These are phyloP conservation scores for Aspergillus arachidicola DNA, from an alignment of 2,329 filamentous ascomycete species.

Conservation along the genomic window DNA sequence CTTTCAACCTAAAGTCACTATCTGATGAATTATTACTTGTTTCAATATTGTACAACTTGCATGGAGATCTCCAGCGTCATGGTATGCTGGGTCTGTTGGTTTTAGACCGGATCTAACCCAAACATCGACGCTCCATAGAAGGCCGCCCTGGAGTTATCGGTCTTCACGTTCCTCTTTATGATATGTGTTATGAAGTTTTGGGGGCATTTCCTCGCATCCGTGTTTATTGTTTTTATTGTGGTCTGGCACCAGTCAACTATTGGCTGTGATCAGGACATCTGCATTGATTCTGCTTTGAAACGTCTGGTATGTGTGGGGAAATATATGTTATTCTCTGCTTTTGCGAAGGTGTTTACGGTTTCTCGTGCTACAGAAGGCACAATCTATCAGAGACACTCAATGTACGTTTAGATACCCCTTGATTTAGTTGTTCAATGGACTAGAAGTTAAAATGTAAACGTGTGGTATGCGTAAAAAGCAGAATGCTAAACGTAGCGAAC, in stretches of 20 bases:
- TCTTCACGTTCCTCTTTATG: slow-evolving; percentile 10
- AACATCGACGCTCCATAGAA: not conserved
- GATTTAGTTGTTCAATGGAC: slow-evolving; percentile 9
- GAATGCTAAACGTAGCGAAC: too few relatives aligned
- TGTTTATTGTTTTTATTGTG: slow-evolving; percentile 8
- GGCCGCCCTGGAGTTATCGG: not conserved
- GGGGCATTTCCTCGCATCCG: slow-evolving; percentile 4
- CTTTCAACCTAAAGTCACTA: slow-evolving; percentile 32
- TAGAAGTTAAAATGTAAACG: not conserved
- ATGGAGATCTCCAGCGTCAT: slow-evolving; percentile 1
- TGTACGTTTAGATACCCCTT: slow-evolving; percentile 40
- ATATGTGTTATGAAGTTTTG: slow-evolving; percentile 2
- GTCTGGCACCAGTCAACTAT: not conserved
- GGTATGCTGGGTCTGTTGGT: not conserved
- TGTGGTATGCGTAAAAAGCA: not conserved
- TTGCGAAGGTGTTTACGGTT: not conserved
- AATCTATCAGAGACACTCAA: slow-evolving; percentile 13
- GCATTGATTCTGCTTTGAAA: not conserved
- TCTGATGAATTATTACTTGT: not conserved
- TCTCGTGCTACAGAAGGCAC: not conserved
- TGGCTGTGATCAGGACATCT: not conserved
- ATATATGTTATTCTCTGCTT: not conserved
- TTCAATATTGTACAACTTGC: slow-evolving; percentile 12
- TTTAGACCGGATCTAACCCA: not conserved
- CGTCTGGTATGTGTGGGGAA: not conserved